phyloP scores from a whole-genome alignment of 805 yeast species.

The Saccharomycopsis selenospora region DNA sequence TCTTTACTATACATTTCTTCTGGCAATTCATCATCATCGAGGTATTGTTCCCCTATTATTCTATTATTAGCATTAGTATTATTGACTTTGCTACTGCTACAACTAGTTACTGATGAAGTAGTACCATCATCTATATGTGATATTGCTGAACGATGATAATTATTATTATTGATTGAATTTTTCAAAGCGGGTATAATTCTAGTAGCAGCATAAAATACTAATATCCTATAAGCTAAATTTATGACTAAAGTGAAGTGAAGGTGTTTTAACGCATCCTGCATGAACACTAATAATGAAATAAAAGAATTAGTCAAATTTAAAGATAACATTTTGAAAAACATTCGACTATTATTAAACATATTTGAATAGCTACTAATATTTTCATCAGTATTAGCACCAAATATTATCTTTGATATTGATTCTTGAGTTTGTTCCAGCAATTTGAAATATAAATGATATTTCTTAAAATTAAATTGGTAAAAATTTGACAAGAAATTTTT shows the following conservation, averaged over 20 bases:
- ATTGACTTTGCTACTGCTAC: slow-evolving; percentile 12
- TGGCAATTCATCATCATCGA: not conserved
- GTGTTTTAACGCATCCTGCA: slow-evolving; percentile 46
- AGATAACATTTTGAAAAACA: slow-evolving; percentile 15
- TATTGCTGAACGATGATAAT: slow-evolving; percentile 31
- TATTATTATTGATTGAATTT: slow-evolving; percentile 24
- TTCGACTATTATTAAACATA: slow-evolving; percentile 4
- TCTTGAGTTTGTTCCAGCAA: slow-evolving; percentile 1
- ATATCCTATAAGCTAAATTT: slow-evolving; percentile 76
- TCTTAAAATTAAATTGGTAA: slow-evolving; percentile 26
- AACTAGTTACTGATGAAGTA: slow-evolving; percentile 7
- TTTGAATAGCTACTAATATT: slow-evolving; percentile 3
- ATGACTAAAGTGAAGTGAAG: slow-evolving; percentile 75
- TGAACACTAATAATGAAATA: slow-evolving; percentile 35
- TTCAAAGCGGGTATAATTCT: slow-evolving; percentile 77
- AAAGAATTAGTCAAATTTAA: slow-evolving; percentile 23
- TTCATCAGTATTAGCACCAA: not conserved
- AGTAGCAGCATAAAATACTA: slow-evolving; percentile 87
- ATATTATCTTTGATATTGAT: slow-evolving; percentile 2
- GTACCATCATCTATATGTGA: slow-evolving; percentile 2
- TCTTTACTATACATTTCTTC: not conserved
- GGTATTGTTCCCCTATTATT: not conserved
- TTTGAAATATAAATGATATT: slow-evolving; percentile 5
- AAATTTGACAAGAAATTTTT: slow-evolving; percentile 20
- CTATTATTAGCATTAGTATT: not conserved